These are phyloP conservation scores for Didymella lethalis DNA, from an alignment of 2,329 filamentous ascomycete species.

Conservation along the genomic window DNA sequence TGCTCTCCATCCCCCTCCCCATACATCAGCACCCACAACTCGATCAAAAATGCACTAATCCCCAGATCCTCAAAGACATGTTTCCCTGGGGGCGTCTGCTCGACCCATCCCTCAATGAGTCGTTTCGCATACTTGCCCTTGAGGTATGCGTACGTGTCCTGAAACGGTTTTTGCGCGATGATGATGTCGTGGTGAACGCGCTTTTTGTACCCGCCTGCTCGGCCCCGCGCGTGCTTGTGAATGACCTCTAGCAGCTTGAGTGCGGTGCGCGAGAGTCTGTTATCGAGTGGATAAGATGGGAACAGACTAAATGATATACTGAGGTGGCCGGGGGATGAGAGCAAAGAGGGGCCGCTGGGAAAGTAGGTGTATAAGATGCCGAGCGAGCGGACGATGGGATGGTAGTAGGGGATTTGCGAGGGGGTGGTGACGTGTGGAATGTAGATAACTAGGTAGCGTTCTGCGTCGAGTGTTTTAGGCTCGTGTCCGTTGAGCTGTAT, in stretches of 20 bases:
- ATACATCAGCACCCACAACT: slow-evolving; percentile 91
- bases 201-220: slow-evolving; percentile 74
- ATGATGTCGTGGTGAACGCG: slow-evolving; percentile 84
- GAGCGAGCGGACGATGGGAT: slow-evolving; percentile 76
- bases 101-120: slow-evolving; percentile 80
- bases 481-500: slow-evolving; percentile 30
- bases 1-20: slow-evolving; percentile 24
- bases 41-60: slow-evolving; percentile 91
- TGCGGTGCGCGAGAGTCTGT: slow-evolving; percentile 71
- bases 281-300: slow-evolving; percentile 47
- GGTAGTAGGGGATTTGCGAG: slow-evolving; percentile 82
- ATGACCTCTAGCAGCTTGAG: slow-evolving; percentile 72
- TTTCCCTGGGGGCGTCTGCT: slow-evolving; percentile 85
- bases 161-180: slow-evolving; percentile 77
- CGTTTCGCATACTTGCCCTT: slow-evolving; percentile 79
- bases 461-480: slow-evolving; percentile 35
- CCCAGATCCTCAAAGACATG: slow-evolving; percentile 94
- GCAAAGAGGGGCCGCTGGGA: slow-evolving; percentile 10
- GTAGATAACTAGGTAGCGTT: slow-evolving; percentile 73
- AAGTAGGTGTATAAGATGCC: slow-evolving; percentile 77
- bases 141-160: slow-evolving; percentile 81
- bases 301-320: slow-evolving; percentile 64
- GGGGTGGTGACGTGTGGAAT: slow-evolving; percentile 72
- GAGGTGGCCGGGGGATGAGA: slow-evolving; percentile 51
- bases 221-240: slow-evolving; percentile 76